Conservation (phyloP, 2,329 filamentous ascomycete species). For the Botryotinia convoluta region DNA sequence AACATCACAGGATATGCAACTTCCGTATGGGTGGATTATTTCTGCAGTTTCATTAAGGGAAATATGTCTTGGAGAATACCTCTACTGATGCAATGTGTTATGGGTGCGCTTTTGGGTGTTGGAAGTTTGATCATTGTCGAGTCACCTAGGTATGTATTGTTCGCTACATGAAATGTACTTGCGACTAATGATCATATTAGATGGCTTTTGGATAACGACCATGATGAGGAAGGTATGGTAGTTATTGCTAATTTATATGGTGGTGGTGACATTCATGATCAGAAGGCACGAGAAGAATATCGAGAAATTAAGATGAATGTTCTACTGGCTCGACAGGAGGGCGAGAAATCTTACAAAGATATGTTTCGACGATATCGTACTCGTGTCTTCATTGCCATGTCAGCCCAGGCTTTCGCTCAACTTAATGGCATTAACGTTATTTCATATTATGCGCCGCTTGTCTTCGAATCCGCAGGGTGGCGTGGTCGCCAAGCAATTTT, state of each 20-base stretch:
- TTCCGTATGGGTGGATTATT: conserved; percentile 98
- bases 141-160: conserved; percentile 69
- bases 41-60: conserved; percentile 84
- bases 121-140: conserved; percentile 94
- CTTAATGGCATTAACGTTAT: conserved; percentile 99
- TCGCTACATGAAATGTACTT: not conserved
- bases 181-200: conserved; percentile 46
- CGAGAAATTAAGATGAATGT: conserved; percentile 99
- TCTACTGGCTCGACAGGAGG: conserved; percentile 87
- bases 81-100: conserved; percentile 86
- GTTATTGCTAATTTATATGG: conserved; percentile 98
- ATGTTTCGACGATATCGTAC: conserved; percentile 94
- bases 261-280: conserved; percentile 89
- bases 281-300: conserved; percentile 91
- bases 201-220: conserved; percentile 96
- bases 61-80: conserved; percentile 89
- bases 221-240: conserved; percentile 96
- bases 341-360: conserved; percentile 83
- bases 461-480: conserved; percentile 98
- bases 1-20: conserved; percentile 96
- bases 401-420: conserved; percentile 90
- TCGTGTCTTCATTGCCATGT: conserved; percentile 98
- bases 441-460: conserved; percentile 94
- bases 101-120: conserved; percentile 80
- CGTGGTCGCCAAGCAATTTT: conserved; percentile 83